Base-by-base conservation (phyloP, 2,329 filamentous ascomycete species). In the Delphinella strobiligena region DNA sequence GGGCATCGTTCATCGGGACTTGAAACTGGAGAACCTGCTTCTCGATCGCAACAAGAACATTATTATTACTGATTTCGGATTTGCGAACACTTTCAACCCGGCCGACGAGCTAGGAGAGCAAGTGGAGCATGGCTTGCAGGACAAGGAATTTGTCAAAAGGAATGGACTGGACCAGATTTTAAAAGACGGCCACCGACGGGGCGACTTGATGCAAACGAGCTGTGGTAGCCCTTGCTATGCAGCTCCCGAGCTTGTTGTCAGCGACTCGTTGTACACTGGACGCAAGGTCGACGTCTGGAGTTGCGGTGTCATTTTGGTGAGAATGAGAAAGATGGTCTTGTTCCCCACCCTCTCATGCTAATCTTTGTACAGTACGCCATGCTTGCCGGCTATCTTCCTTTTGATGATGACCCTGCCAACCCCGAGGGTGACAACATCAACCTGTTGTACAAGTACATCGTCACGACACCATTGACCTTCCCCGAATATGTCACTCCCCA, bases 381-480 rank as follows among this genome's bases (percentile, higher is more conserved):
- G 91, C 72, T 98, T 52, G 91, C 91, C 30, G 91, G 91, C 32
- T 98, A 98, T 60, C 71, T 98, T 10, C 91, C 91, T 3, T 98
- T 98, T 55, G 91, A 98, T 53, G 91, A 98, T 58, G 91, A 98
- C 54, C 91, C 91, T 47, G 91, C 88, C 34, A 98, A 98, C 56
- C 91, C 91, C 2, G 91, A 98, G 62, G 91, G 91, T 49, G 91
- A 98, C 61, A 98, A 98, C 59, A 98, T 98, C 67, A 98, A 98
- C 59, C 73, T 98, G 9, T 71, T 98, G 19, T 98, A 98, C 73
- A 96, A 96, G 66, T 98, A 98, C 64, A 98, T 98, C 52, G 89
- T 95, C 44, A 93, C 86, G 40, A 98, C 91, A 1, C 88, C 89
- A 27, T 74, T 98, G 31, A 96, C 89, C 3, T 98, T 98, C 60